Percentiles rank a stretch among this genome's conserved stretches.
Evolutionary conservation across 345 rosid species (phyloP).

Genomic region (Syzygium jambos): DNA sequence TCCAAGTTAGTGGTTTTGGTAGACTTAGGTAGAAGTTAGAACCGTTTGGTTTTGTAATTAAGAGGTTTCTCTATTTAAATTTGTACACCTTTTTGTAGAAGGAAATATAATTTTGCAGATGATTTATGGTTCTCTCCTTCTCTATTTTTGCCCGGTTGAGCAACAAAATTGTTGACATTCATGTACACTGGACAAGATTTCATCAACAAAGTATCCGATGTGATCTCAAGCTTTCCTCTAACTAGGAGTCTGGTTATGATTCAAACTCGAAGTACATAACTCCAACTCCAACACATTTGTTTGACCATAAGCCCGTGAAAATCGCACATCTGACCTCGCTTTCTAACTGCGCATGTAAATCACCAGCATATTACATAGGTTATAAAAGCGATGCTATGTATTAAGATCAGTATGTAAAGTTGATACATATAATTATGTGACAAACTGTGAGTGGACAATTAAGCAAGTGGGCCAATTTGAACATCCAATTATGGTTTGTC

Average conservation of each 20-base stretch:
- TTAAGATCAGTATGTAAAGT: background rate
- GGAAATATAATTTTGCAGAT: background rate
- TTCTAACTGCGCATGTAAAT: rapidly evolving
- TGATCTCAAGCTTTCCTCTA: background rate
- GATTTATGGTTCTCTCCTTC: background rate
- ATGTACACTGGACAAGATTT: background rate
- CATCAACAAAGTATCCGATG: background rate
- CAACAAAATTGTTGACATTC: background rate
- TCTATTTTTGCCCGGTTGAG: background rate
- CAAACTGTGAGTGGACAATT: background rate
- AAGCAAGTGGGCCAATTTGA: background rate
- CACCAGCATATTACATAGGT: background rate
- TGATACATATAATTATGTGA: background rate
- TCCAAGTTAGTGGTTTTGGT: background rate
- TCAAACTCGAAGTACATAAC: background rate
- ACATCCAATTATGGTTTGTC: background rate
- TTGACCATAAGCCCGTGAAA: background rate
- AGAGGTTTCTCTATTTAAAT: background rate
- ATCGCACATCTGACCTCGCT: background rate
- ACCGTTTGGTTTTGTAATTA: background rate
- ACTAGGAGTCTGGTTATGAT: background rate
- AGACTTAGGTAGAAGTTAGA: background rate
- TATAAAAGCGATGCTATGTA: background rate
- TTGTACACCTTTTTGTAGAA: background rate
- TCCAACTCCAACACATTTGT: background rate